Percentiles rank a stretch among this genome's conserved stretches.
phyloP scores from a whole-genome alignment of 176 grass and related monocot species.

The Oropetium thomaeum region DNA sequence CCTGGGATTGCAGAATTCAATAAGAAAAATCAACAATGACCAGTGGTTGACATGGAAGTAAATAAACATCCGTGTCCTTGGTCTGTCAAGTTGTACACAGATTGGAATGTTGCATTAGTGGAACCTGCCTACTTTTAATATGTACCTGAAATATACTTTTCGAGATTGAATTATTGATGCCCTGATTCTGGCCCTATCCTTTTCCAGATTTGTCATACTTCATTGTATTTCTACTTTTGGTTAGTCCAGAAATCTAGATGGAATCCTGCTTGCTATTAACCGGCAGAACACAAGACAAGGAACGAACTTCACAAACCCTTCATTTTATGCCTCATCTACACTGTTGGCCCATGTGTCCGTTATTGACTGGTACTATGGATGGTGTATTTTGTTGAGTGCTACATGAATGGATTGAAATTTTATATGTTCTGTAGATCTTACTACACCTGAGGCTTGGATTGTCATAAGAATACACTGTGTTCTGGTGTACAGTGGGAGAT shows the following conservation, averaged over 20 bases:
- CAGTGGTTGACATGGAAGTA: not conserved
- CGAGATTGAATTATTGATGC: not conserved
- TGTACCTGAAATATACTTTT: constrained; percentile 4
- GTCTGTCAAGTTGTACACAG: not conserved
- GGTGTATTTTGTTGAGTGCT: not conserved
- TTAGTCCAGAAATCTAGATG: constrained; percentile 2
- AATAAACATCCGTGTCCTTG: not conserved
- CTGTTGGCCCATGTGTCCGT: not conserved
- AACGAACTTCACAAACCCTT: not conserved
- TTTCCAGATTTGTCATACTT: constrained; percentile 11
- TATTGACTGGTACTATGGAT: not conserved
- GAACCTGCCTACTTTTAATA: constrained; percentile 5
- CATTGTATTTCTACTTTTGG: constrained; percentile 1
- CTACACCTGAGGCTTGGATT: not conserved
- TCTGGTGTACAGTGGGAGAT: no score
- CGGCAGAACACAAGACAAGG: not conserved
- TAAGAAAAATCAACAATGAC: not conserved
- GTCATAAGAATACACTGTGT: constrained; percentile 7
- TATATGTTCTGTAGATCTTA: not conserved
- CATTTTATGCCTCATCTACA: not conserved
- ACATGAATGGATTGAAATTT: not conserved
- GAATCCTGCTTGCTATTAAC: not conserved
- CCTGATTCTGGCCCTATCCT: not conserved
- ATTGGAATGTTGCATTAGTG: constrained; percentile 12
- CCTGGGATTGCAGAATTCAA: not conserved